Conservation (phyloP, 2,329 filamentous ascomycete genomes). For the Fusarium phyllophilum region DNA sequence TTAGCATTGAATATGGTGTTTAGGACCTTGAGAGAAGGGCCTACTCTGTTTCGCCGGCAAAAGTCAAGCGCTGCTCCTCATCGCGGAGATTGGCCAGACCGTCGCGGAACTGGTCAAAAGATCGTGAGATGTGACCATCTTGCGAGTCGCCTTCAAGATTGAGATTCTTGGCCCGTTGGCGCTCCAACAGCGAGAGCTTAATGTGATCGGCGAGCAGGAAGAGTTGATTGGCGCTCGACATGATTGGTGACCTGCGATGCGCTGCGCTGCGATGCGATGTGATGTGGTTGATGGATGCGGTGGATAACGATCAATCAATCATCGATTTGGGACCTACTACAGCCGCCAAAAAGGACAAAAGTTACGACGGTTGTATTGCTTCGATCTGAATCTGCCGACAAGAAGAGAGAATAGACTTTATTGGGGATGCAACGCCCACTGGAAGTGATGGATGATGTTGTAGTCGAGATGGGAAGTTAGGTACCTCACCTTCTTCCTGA, state of each 20-base stretch:
- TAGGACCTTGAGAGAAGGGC: conserved; percentile 32
- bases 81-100: conserved; percentile 77
- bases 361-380: background rate
- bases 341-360: background rate
- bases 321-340: background rate
- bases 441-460: conserved; percentile 20
- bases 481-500: background rate
- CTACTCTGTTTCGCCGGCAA: conserved; percentile 72
- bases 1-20: background rate
- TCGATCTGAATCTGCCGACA: background rate
- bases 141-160: conserved; percentile 82
- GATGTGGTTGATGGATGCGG: background rate
- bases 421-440: background rate
- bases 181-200: conserved; percentile 93
- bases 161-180: conserved; percentile 84
- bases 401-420: background rate
- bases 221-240: conserved; percentile 75
- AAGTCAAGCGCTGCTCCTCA: conserved; percentile 71
- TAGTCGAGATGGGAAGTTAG: background rate
- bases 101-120: conserved; percentile 84
- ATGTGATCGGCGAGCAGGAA: conserved; percentile 96
- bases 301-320: background rate
- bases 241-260: conserved; percentile 27
- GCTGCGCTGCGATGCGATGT: background rate
- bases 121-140: conserved; percentile 88